Conservation (phyloP, 176 grass and related monocot species). For the Ampelocalamus luodianensis region DNA sequence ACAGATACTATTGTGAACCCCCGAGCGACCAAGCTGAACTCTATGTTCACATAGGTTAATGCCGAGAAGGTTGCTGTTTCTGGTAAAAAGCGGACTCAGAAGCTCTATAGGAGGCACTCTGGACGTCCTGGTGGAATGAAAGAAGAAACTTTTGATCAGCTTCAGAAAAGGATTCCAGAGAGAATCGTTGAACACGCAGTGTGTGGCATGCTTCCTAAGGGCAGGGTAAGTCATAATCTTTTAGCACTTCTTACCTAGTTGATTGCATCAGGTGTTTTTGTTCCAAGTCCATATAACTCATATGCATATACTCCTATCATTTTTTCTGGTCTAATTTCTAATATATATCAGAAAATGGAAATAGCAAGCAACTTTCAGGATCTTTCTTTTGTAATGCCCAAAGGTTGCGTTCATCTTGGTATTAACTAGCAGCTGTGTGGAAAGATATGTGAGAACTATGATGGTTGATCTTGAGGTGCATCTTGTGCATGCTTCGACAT, state of each 20-base stretch:
- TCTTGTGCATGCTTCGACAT: not conserved
- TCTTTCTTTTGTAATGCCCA: not conserved
- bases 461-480: slow-evolving; percentile 4
- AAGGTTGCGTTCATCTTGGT: not conserved
- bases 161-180: slow-evolving; percentile 96
- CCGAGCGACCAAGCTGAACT: slow-evolving; percentile 27
- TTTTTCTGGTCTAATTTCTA: not conserved
- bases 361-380: not conserved
- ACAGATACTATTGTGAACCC: not conserved
- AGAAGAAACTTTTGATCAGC: slow-evolving; percentile 93
- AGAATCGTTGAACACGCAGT: slow-evolving; percentile 98
- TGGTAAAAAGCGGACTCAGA: slow-evolving; percentile 89
- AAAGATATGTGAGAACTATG: not conserved
- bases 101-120: slow-evolving; percentile 96
- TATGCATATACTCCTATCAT: not conserved
- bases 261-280: slow-evolving; percentile 21
- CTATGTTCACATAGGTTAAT: slow-evolving; percentile 71
- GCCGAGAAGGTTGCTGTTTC: slow-evolving; percentile 96
- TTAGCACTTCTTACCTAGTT: slow-evolving; percentile 3
- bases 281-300: not conserved
- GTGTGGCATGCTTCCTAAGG: slow-evolving; percentile 98
- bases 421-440: not conserved
- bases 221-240: slow-evolving; percentile 64
- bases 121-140: slow-evolving; percentile 97
- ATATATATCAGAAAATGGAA: not conserved